A percentile compares a stretch with the other conserved stretches of the same genome.
phyloP scores from a whole-genome alignment of 2,329 filamentous ascomycete species.

The Cercospora sesami region DNA sequence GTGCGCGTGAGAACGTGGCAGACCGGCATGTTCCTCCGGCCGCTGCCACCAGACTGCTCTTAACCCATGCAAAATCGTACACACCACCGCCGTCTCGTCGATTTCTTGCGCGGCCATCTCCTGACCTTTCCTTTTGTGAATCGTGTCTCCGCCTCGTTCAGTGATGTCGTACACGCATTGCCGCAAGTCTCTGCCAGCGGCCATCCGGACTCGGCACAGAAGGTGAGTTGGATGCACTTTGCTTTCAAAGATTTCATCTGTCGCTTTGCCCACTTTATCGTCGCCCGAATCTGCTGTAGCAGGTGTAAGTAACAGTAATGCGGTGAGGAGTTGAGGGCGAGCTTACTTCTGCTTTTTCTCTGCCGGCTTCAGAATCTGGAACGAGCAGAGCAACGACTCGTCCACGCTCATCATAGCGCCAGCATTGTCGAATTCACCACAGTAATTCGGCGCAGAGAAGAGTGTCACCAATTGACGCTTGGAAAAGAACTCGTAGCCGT shows the following conservation, averaged over 20 bases:
- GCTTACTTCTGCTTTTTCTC: conserved; percentile 99
- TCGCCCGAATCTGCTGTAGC: conserved; percentile 87
- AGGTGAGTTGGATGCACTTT: conserved; percentile 15
- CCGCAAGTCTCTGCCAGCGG: conserved; percentile 14
- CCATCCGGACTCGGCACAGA: conserved; percentile 17
- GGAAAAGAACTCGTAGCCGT: conserved; percentile 99
- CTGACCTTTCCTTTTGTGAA: conserved; percentile 4
- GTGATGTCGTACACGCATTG: conserved; percentile 19
- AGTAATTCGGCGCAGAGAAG: conserved; percentile 98
- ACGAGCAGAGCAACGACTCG: conserved; percentile 96
- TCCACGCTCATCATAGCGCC: conserved; percentile 99
- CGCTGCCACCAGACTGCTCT: neutral
- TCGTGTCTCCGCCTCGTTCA: conserved; percentile 11
- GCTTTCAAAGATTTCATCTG: conserved; percentile 4
- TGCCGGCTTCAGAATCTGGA: conserved; percentile 99
- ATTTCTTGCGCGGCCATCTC: neutral
- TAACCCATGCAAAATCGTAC: conserved; percentile 20
- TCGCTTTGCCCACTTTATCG: conserved; percentile 58
- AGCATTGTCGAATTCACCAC: conserved; percentile 98
- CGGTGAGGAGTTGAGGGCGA: conserved; percentile 27
- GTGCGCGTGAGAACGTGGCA: conserved; percentile 1
- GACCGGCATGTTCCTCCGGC: conserved; percentile 1
- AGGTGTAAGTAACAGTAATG: conserved; percentile 32
- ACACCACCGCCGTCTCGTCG: conserved; percentile 7
- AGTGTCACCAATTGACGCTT: conserved; percentile 96